Evolutionary conservation across 352 stramenopile species (phyloP).

Genomic region (Globisporangium iwayamae): DNA sequence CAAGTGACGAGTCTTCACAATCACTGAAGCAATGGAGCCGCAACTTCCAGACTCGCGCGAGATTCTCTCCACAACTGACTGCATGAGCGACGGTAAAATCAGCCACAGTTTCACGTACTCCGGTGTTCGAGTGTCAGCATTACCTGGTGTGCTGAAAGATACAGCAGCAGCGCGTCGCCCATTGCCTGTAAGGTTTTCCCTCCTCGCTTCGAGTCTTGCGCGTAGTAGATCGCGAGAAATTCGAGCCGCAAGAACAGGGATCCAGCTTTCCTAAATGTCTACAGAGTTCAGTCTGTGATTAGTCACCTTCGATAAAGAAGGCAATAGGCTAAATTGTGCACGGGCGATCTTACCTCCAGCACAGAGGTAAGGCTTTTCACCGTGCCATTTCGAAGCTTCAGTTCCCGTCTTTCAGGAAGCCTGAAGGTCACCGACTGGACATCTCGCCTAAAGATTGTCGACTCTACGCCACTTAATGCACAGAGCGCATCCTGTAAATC

Average conservation of each 20-base stretch:
- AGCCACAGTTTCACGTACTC: neutral
- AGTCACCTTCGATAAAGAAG: neutral
- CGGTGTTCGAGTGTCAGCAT: neutral
- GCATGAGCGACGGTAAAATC: neutral
- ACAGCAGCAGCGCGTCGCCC: constrained; percentile 45
- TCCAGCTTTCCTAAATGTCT: constrained; percentile 52
- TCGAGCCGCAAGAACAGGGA: constrained; percentile 61
- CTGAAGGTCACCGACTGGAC: constrained; percentile 34
- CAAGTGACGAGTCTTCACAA: constrained; percentile 33
- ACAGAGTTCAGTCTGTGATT: neutral
- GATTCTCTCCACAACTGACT: constrained; percentile 12
- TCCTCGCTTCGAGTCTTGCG: constrained; percentile 52
- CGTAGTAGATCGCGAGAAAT: constrained; percentile 55
- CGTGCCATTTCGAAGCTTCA: constrained; percentile 42
- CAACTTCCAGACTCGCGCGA: neutral
- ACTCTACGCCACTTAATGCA: constrained; percentile 63
- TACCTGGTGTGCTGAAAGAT: constrained; percentile 54
- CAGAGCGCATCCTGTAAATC: constrained; percentile 50
- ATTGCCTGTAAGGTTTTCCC: constrained; percentile 66
- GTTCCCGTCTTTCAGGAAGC: constrained; percentile 33
- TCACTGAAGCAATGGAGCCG: constrained; percentile 28
- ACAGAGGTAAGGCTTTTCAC: constrained; percentile 37
- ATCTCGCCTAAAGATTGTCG: constrained; percentile 47
- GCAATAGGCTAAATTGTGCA: neutral
- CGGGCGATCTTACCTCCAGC: constrained; percentile 30